Evolutionary conservation across 768 basidiomycete species (phyloP).

Genomic region (Megacollybia marginata): DNA sequence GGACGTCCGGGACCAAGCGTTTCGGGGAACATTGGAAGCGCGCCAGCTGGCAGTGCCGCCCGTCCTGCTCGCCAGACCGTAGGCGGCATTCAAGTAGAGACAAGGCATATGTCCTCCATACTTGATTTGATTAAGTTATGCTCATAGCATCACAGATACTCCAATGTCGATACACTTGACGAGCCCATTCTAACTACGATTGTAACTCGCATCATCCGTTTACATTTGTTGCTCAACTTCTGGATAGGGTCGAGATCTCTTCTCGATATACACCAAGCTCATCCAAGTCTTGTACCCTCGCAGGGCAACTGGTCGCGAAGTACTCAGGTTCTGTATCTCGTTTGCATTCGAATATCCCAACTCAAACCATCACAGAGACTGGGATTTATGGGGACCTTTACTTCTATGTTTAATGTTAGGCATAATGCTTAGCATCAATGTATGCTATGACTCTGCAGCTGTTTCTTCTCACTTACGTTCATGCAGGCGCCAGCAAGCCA

Average conservation of each 20-base stretch:
- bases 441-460: conserved; percentile 22
- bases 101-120: conserved; percentile 46
- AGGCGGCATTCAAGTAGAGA: conserved; percentile 86
- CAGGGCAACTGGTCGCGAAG: conserved; percentile 66
- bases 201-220: conserved; percentile 34
- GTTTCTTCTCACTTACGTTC: background rate
- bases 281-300: conserved; percentile 92
- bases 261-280: conserved; percentile 88
- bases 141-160: conserved; percentile 39
- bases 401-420: conserved; percentile 74
- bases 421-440: conserved; percentile 82
- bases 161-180: conserved; percentile 85
- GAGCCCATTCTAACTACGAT: conserved; percentile 88
- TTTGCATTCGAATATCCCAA: conserved; percentile 1
- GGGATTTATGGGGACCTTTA: conserved; percentile 97
- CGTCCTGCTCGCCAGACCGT: conserved; percentile 54
- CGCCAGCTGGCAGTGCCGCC: conserved; percentile 25
- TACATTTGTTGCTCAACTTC: no score
- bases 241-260: conserved; percentile 72
- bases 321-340: conserved; percentile 47
- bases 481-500: conserved; percentile 75
- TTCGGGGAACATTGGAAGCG: conserved; percentile 68
- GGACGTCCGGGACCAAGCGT: conserved; percentile 30
- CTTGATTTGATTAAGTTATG: background rate
- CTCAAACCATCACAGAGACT: conserved; percentile 51